Base-by-base conservation (phyloP, 139 green algal species). In the Pseudopediastrum boryanum region DNA sequence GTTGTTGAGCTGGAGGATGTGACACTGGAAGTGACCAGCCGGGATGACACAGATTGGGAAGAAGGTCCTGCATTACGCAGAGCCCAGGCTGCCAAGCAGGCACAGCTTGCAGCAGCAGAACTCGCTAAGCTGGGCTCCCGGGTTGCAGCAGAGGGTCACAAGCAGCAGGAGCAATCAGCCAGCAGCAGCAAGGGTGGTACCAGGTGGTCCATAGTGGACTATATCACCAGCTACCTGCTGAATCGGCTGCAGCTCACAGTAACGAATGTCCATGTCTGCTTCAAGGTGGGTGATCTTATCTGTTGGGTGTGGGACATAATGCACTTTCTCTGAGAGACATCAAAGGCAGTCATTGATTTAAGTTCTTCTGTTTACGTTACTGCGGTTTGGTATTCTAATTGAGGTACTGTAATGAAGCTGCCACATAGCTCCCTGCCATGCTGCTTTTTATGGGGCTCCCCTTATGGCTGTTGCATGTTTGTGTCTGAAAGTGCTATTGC, bases 201-300 rank as follows among this genome's bases (percentile, higher is more conserved):
- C 50, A 68, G 61, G 13, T 89, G 81, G 62, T 70, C 77, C 0
- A 65, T 94, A 16, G 9, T 93, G 41, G 77, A 91, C 36, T 85
- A 89, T 46, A 58, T 92, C 10, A 51, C 84, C 38, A 81, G 79
- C 31, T 86, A 92, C 46, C 48, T 96, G 66, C 70, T 95, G 16
- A 92, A 92, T 65, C 79, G 88, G 2, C 76, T 97, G 63, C 92
- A 93, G 81, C 75, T 97, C 23, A 84, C 44, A 27, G 81, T 97
- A n/a, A 79, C 31, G 23, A 89, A 86, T 51, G 83, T 96, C 50
- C 86, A 93, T 71, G 59, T 96, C 8, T 71, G 74, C 36, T 92
- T 96, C 63, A 71, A 90, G 85, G 90, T 91, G 74, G 29, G 83
- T n/a, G n/a, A n/a, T n/a, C n/a, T n/a, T n/a, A n/a, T n/a, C n/a